Conservation (phyloP, 2,329 filamentous ascomycete genomes). For the Colletotrichum tabaci region DNA sequence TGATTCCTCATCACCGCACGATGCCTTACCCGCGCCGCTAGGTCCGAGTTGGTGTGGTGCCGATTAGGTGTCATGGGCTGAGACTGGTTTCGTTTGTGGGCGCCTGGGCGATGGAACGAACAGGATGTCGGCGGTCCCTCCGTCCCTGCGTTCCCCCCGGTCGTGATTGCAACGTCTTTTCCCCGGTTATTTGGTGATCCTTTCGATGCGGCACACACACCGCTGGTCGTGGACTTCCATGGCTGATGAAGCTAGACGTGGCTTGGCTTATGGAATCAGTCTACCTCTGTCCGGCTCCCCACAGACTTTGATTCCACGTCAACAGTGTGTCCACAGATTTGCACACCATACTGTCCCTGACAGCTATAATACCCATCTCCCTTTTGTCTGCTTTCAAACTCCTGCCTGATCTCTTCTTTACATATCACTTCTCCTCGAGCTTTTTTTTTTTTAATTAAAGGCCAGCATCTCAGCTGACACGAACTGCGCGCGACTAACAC, state of each 20-base stretch:
- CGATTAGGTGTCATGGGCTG: background rate
- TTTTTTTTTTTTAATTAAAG: background rate
- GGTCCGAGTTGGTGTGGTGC: constrained; percentile 21
- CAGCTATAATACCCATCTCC: background rate
- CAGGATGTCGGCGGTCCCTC: background rate
- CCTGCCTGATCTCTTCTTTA: background rate
- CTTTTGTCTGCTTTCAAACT: background rate
- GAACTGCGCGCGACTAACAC: background rate
- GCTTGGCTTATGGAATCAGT: constrained; percentile 37
- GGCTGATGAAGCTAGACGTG: constrained; percentile 17
- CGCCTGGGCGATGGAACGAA: constrained; percentile 1
- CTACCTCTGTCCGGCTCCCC: constrained; percentile 14
- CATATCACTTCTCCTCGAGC: background rate
- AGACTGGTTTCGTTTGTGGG: background rate
- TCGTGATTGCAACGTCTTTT: constrained; percentile 23
- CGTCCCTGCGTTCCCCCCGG: background rate
- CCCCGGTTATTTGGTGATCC: background rate
- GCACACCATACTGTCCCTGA: background rate
- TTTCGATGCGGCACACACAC: constrained; percentile 33
- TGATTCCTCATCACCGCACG: constrained; percentile 34
- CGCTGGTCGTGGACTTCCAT: constrained; percentile 8
- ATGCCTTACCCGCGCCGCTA: constrained; percentile 22
- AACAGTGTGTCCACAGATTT: background rate
- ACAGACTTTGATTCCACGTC: background rate
- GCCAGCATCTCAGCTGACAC: background rate